Percentiles rank a stretch among this genome's conserved stretches.
Conservation (phyloP, 208 protist genomes). For the Zelonia costaricensis region DNA sequence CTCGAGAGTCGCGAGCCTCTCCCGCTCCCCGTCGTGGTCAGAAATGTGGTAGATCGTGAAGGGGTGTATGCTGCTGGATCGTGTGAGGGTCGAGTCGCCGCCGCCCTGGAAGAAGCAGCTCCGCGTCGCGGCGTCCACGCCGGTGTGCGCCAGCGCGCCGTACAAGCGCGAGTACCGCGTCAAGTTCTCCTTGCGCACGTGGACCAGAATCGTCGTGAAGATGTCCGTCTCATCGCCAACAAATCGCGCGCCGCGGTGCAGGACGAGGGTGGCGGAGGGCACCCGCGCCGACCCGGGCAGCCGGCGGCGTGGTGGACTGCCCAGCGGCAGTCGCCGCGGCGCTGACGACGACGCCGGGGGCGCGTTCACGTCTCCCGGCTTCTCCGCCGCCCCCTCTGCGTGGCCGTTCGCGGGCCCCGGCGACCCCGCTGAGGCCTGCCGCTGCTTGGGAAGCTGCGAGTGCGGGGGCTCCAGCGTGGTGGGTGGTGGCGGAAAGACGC, state of each 20-base stretch:
- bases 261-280: constrained; percentile 3
- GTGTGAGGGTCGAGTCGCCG: constrained; percentile 1
- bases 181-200: constrained; percentile 2
- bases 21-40: constrained; percentile 3
- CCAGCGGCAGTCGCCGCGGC: background rate
- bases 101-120: constrained; percentile 7
- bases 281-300: constrained; percentile 14
- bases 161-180: constrained; percentile 20
- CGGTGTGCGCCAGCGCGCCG: constrained; percentile 11
- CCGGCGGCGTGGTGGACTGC: background rate
- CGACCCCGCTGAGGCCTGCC: too few relatives aligned
- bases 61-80: background rate
- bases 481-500: too few relatives aligned
- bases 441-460: too few relatives aligned
- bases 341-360: background rate
- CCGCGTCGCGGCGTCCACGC: background rate
- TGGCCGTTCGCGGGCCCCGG: too few relatives aligned
- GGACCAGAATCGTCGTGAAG: constrained; percentile 20
- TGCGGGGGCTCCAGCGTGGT: too few relatives aligned
- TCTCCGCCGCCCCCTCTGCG: background rate
- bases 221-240: constrained; percentile 9
- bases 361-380: background rate
- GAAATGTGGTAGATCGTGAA: constrained; percentile 20
- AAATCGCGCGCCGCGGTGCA: constrained; percentile 23
- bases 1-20: constrained; percentile 39